Base-by-base conservation (phyloP, 257 asterid genomes). In the Knoxia roxburghii region DNA sequence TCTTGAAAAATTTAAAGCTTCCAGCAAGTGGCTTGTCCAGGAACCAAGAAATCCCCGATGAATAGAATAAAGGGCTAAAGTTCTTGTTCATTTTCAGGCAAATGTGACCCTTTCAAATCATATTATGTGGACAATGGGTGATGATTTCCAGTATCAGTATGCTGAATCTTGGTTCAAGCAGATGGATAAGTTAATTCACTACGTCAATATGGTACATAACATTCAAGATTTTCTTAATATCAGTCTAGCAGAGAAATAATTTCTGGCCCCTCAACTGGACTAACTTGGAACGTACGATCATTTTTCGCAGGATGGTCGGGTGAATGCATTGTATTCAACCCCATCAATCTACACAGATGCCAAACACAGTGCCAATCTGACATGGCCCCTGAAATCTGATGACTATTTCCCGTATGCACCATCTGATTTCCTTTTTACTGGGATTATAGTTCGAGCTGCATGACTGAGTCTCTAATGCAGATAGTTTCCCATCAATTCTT, bases 51-150 rank as follows among this genome's bases (percentile, higher is more conserved):
- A 35, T 2, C 5, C 24, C 27, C 13, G 23, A 33, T 49, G 33
- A 45, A 35, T 30, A 43, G 50, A n/a, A 37, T 7, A 56, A 26
- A 56, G 61, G 61, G 50, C 8, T 67, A 71, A 27, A 62, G 1
- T 2, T 14, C 17, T 1, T 68, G 46, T 53, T 52, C 69, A 67
- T 74, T 18, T 69, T 53, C 81, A 90, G 96, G 97, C 91, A 70
- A 88, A 90, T 73, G 91, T 90, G 56, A 90, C 97, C 0, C 86
- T 83, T 54, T 83, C 89, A 40, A 83, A 90, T 80, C 97, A 90
- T 77, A 84, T 90, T 27, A 90, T 90, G 97, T 90, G 95, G 95
- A 90, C 97, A 24, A 90, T 90, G 97, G 97, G 97, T 52, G 90
- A 90, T 52, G 97, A 88, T 75, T 90, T 90, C 77, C 82, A 77